Base-by-base conservation (phyloP, 805 yeast species). In the Metschnikowia cubensis region DNA sequence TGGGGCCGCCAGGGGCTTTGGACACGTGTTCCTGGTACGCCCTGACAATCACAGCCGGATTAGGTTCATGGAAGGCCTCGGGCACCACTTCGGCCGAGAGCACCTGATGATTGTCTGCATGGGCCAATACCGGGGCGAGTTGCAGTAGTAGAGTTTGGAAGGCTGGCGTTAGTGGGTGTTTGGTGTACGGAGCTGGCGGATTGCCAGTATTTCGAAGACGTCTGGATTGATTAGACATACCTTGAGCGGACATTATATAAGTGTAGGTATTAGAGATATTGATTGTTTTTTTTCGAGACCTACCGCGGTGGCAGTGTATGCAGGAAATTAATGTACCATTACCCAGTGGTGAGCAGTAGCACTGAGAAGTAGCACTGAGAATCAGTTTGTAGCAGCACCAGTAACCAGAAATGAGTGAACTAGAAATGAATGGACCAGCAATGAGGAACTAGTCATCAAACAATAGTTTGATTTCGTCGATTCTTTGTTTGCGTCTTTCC, bases 391-490 rank as follows among this genome's bases (percentile, higher is more conserved):
- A 25, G 29, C 29, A 25, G 8, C 29, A 25, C 29, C 11, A 10
- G 29, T 25, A 25, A 25, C 11, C 29, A 17, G 15, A 8, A 33
- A 13, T n/a, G 15, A 7, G 15, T 32, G 5, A 15, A 25, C 29
- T 4, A 25, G 11, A 0, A 13, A 17, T 6, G 18, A 25, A 15
- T n/a, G 8, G 11, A 25, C 29, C 11, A 25, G 11, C 1, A 13
- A 17, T 6, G 18, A 39, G 8, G 21, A 3, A 8, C 55, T 49
- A 67, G 35, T 72, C 80, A 43, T 80, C 84, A 56, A 87, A 85
- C 50, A 86, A 69, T 66, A 80, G 77, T 65, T 84, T 81, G 50
- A 86, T 82, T 57, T 87, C 92, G 57, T 86, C 90, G 33, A 85
- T 81, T 60, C 89, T 73, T 62, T 84, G 74, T 61, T 78, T 80